Percentiles rank a stretch among this genome's conserved stretches.
Evolutionary conservation across 192 early-diverging fungal genomes (phyloP).

Genomic region (Coemansia erecta): DNA sequence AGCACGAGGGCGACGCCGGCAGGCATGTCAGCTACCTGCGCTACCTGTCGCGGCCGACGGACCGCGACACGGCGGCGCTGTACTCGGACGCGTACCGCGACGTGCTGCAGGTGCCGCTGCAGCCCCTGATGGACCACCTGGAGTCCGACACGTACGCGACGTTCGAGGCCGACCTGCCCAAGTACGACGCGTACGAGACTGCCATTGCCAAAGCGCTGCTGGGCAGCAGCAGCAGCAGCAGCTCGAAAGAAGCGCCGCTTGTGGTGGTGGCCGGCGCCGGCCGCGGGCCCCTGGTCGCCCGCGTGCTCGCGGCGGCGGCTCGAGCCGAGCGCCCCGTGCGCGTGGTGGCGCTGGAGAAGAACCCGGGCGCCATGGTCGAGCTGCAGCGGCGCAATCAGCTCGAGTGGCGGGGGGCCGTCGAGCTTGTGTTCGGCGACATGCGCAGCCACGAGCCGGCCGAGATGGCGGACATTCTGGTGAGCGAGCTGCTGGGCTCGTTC

Average conservation of each 20-base stretch:
- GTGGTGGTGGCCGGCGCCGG: constrained; percentile 96
- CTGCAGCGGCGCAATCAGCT: constrained; percentile 70
- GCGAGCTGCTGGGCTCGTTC: constrained; percentile 95
- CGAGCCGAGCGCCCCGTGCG: constrained; percentile 58
- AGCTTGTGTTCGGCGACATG: constrained; percentile 89
- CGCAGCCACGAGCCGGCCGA: constrained; percentile 72
- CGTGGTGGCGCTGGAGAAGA: constrained; percentile 93
- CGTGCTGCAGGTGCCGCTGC: constrained; percentile 77
- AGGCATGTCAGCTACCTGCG: constrained; percentile 68
- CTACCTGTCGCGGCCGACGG: constrained; percentile 66
- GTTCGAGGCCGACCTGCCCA: constrained; percentile 93
- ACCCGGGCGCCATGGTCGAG: constrained; percentile 88
- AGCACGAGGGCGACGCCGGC: not conserved
- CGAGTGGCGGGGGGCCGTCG: constrained; percentile 80
- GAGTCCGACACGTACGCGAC: constrained; percentile 93
- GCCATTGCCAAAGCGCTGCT: constrained; percentile 62
- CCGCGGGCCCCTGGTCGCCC: constrained; percentile 89
- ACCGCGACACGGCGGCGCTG: constrained; percentile 31
- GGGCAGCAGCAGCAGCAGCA: constrained; percentile 55
- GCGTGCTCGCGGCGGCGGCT: constrained; percentile 76
- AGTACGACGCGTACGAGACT: constrained; percentile 88
- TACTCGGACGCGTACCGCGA: constrained; percentile 83
- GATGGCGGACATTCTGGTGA: constrained; percentile 88
- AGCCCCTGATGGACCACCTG: constrained; percentile 95
- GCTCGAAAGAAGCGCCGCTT: constrained; percentile 31